These are phyloP conservation scores for Epicoccum nigrum DNA, from an alignment of 2,329 filamentous ascomycete species.

Conservation along the genomic window DNA sequence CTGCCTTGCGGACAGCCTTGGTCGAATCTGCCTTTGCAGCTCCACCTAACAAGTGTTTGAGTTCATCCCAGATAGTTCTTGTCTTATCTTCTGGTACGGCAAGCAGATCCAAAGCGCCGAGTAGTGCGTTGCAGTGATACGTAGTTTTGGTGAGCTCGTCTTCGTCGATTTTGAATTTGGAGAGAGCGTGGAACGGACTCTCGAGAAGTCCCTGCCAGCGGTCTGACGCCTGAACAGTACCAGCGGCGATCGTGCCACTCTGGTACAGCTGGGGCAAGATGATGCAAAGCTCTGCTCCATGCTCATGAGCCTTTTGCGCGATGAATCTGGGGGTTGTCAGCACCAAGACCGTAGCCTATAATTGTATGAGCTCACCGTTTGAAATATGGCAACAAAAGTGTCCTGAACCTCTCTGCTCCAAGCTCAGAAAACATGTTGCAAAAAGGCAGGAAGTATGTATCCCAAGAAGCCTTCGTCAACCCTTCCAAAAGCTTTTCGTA, in stretches of 20 bases:
- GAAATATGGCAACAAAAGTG: constrained; percentile 79
- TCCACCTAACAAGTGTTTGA: constrained; percentile 29
- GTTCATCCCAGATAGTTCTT: constrained; percentile 24
- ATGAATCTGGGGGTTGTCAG: constrained; percentile 67
- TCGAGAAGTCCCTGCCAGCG: constrained; percentile 58
- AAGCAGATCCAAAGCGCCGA: constrained; percentile 34
- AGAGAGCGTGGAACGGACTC: constrained; percentile 68
- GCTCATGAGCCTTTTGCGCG: constrained; percentile 49
- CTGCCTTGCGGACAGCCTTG: constrained; percentile 9
- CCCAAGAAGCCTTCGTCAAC: constrained; percentile 69
- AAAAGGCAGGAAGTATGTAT: constrained; percentile 80
- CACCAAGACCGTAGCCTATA: constrained; percentile 11
- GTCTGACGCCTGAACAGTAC: constrained; percentile 30
- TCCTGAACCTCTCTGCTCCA: constrained; percentile 74
- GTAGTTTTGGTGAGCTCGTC: constrained; percentile 18
- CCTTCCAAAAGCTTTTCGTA: constrained; percentile 69
- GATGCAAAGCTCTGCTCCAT: constrained; percentile 38
- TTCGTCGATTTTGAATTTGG: not conserved
- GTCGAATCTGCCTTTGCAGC: constrained; percentile 19
- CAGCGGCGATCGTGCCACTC: constrained; percentile 26
- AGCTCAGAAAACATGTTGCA: constrained; percentile 81
- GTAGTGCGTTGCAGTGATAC: constrained; percentile 40
- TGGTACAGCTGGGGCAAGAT: constrained; percentile 39
- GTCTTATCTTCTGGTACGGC: constrained; percentile 29
- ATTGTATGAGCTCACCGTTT: constrained; percentile 65